Evolutionary conservation across 1,284 basidiomycete genomes (phyloP), one percentile per base, ranked within the genome.

Genomic region (Ganoderma sp.): DNA sequence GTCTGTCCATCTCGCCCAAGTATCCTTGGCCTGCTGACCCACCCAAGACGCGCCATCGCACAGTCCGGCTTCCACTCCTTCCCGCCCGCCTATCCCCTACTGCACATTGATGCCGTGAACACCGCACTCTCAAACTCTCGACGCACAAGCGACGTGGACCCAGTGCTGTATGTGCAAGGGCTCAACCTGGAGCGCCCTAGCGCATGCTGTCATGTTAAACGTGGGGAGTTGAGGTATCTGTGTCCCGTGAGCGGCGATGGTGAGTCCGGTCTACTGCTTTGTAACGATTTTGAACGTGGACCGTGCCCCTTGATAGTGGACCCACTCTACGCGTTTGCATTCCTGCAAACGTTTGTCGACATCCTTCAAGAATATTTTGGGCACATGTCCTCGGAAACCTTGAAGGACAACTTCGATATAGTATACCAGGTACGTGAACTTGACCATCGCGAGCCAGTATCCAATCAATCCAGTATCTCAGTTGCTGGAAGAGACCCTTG

Each of bases 401-500:
- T 98, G 74, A 94, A 91, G 75, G 96, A 98, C 72, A 96, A 98
- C 80, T 98, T 98, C 81, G 97, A 98, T 77, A 90, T 96, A 54
- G 95, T 98, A 12, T 98, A 98, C 79, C 95, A 97, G 85, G 94
- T 92, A 72, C 32, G 83, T 74, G n/a, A 0, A 5, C 6, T 56
- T 43, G 6, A 34, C 19, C 25, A 19, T 41, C 12, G 15, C 32
- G 28, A 34, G 6, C 32, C 42, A 17, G 14, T 9, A 37, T 37
- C 4, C 10, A 42, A 12, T 54, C 32, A 19, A 56, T 56, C 34
- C 1, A 25, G 4, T 5, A 19, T 28, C 14, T 15, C 76, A 98
- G 93, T 87, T 98, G 39, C 87, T 99, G 34, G 97, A 99, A 82
- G 97, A 99, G 81, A 97, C 95, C 69, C 84, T 99, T 54, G 97